Percentiles rank a stretch among this genome's conserved stretches.
These are phyloP conservation scores for Scedosporium minutisporum DNA, from an alignment of 2,329 filamentous ascomycete genomes.

Conservation along the genomic window DNA sequence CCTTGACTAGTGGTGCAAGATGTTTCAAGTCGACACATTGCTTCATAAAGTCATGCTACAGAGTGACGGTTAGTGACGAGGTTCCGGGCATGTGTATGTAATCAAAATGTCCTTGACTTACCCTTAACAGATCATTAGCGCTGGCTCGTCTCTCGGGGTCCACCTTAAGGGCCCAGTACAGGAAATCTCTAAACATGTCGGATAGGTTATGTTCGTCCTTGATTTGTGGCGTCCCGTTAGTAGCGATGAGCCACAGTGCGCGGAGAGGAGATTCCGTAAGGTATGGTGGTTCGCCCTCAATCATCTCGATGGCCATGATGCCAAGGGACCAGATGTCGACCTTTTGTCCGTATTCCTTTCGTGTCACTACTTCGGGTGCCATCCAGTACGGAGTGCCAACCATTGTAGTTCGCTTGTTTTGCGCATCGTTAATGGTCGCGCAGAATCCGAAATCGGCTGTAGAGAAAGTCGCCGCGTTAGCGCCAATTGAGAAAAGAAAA, in stretches of 20 bases:
- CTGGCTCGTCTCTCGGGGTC: slow-evolving; percentile 95
- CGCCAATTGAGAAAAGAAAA: not conserved
- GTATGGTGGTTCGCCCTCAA: slow-evolving; percentile 95
- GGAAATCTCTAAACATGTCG: slow-evolving; percentile 77
- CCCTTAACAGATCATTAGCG: slow-evolving; percentile 84
- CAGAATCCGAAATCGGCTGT: slow-evolving; percentile 96
- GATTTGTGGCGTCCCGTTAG: slow-evolving; percentile 88
- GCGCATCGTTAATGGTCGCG: slow-evolving; percentile 92
- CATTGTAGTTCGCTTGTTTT: slow-evolving; percentile 98
- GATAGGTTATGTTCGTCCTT: slow-evolving; percentile 84
- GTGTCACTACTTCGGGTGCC: slow-evolving; percentile 94
- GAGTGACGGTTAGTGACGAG: not conserved
- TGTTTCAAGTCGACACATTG: slow-evolving; percentile 64
- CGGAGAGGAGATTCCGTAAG: slow-evolving; percentile 88
- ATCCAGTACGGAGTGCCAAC: slow-evolving; percentile 99
- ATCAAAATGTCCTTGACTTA: slow-evolving; percentile 35
- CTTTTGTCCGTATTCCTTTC: slow-evolving; percentile 96
- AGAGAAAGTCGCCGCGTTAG: slow-evolving; percentile 18
- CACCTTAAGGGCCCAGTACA: slow-evolving; percentile 88
- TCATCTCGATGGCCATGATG: slow-evolving; percentile 99
- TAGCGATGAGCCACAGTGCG: slow-evolving; percentile 91
- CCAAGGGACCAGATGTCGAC: slow-evolving; percentile 98
- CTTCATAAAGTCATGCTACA: slow-evolving; percentile 72
- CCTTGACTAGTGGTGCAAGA: slow-evolving; percentile 76
- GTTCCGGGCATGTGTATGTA: not conserved